Evolutionary conservation across 257 asterid genomes (phyloP).

Genomic region (Solanum chiquidenum): DNA sequence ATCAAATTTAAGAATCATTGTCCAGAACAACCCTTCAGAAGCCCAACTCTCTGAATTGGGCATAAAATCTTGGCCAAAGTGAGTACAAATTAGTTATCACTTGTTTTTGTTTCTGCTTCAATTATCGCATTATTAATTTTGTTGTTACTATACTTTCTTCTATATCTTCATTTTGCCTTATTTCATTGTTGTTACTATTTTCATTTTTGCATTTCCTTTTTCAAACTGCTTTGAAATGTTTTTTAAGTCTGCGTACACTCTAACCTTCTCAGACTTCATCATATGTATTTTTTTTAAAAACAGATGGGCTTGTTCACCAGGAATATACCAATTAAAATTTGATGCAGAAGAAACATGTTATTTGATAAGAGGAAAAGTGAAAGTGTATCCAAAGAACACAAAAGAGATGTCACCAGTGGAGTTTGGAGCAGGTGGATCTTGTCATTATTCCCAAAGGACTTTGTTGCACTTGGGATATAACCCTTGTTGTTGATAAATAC

Average conservation of each 20-base stretch:
- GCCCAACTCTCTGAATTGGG: conserved; percentile 64
- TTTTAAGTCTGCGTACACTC: not conserved
- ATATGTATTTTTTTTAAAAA: not conserved
- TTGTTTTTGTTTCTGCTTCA: too few relatives aligned
- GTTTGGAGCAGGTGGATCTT: conserved; percentile 74
- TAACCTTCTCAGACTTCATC: not conserved
- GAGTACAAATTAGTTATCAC: conserved; percentile 8
- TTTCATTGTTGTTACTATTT: not conserved
- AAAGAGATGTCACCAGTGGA: conserved; percentile 41
- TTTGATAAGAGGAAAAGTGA: conserved; percentile 62
- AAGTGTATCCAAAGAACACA: conserved; percentile 49
- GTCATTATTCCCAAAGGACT: conserved; percentile 75
- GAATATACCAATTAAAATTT: conserved; percentile 61
- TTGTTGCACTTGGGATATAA: conserved; percentile 87
- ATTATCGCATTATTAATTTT: not conserved
- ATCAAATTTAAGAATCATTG: conserved; percentile 45
- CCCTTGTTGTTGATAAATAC: conserved; percentile 66
- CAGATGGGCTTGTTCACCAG: conserved; percentile 90
- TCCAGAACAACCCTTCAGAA: conserved; percentile 58
- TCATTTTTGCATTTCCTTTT: too few relatives aligned
- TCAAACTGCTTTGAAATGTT: not conserved
- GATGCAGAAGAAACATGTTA: conserved; percentile 80
- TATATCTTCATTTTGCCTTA: not conserved
- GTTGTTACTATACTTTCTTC: not conserved
- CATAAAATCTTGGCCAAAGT: conserved; percentile 94